Evolutionary conservation across 441 rosid species (phyloP), one percentile per base, ranked within the genome.

Genomic region (Pelargonium fulgidum): DNA sequence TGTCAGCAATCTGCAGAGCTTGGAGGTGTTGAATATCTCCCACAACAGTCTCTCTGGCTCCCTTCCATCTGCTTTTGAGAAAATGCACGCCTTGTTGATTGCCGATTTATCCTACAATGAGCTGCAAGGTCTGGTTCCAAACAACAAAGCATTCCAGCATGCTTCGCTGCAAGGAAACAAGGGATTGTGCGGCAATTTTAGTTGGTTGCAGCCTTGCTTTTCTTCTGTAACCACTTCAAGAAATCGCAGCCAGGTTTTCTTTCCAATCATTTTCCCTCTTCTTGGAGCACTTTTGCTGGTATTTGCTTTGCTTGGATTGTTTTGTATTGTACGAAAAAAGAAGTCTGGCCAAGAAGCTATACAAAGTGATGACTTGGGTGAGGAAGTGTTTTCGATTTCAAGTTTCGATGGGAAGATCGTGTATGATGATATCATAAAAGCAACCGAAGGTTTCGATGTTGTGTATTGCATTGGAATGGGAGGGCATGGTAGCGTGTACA

Each of bases 71-170:
- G 52, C 10, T 7, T 74, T 79, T 2, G 69, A 7, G 0, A 13
- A 20, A 1, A 26, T 75, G 65, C 45, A 7, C 0, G 64, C 73
- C 33, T 48, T 75, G 63, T 11, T 1, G 10, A 0, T 16, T 0
- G 67, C 80, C 0, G 82, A 80, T 9, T n/a, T 84, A 24, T 84
- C 82, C 1, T 24, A 73, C 20, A 81, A 81, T 36, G 59, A 75
- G 47, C 39, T 81, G 52, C 13, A 29, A 12, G 85, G 85, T 52
- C 78, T 75, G 2, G n/a, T 82, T 62, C 81, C 85, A 0, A 20
- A 75, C 47, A 72, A n/a, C 68, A 52, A 75, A 47, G 81, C 77
- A 7, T 81, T 84, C 66, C 67, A 13, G n/a, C 33, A 71, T 2
- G 82, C 81, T 24, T 1, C 81, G 5, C 39, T 81, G 9, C 29